phyloP scores from a whole-genome alignment of 2,329 filamentous ascomycete genomes.

The Epichloe coenophiala region DNA sequence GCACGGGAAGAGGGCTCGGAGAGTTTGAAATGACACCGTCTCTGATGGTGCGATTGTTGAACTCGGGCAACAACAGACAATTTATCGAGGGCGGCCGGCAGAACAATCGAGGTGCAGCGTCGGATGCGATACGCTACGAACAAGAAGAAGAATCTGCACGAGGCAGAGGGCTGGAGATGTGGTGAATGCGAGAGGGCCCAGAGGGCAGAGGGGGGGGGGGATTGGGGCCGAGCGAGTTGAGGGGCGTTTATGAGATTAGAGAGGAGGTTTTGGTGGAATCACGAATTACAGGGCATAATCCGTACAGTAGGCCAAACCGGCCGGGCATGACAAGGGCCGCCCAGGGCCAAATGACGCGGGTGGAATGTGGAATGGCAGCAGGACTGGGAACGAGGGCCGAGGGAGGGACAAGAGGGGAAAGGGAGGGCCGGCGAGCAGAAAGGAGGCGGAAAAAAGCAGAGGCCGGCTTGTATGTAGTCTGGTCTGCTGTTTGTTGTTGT shows the following conservation, averaged over 20 bases:
- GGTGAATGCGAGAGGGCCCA: not conserved
- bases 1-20: not conserved
- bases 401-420: not conserved
- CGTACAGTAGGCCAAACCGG: not conserved
- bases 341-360: slow-evolving; percentile 4
- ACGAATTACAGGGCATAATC: no score
- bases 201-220: not conserved
- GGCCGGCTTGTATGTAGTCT: not conserved
- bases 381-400: not conserved
- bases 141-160: not conserved
- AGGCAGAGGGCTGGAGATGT: slow-evolving; percentile 4
- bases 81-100: not conserved
- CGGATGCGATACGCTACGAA: not conserved
- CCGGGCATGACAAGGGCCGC: not conserved
- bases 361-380: not conserved
- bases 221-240: not conserved
- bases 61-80: not conserved
- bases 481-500: not conserved
- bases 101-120: not conserved
- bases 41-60: not conserved
- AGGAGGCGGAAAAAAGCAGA: not conserved
- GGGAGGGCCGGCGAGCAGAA: not conserved
- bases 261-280: not conserved
- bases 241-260: not conserved
- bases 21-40: not conserved